Evolutionary conservation across 2,329 filamentous ascomycete genomes (phyloP).

Genomic region (Scytalidium lignicola): DNA sequence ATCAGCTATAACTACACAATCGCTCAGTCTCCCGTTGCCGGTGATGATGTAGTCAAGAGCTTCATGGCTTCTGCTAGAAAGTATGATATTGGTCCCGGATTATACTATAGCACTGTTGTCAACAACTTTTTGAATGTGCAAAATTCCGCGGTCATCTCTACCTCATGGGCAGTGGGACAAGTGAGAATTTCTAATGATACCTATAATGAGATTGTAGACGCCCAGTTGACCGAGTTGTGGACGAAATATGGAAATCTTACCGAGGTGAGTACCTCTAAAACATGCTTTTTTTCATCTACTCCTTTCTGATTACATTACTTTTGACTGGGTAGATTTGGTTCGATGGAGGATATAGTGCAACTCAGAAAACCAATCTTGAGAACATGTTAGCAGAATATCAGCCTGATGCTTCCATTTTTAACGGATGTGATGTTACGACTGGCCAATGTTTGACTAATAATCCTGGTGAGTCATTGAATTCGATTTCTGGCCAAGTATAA

Average conservation of each 20-base stretch:
- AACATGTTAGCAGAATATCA: constrained; percentile 15
- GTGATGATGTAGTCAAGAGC: constrained; percentile 18
- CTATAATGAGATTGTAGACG: constrained; percentile 21
- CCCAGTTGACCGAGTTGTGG: constrained; percentile 21
- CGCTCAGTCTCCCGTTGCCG: constrained; percentile 21
- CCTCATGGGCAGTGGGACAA: constrained; percentile 13
- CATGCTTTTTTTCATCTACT: not conserved
- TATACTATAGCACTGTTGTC: constrained; percentile 27
- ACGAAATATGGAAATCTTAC: constrained; percentile 19
- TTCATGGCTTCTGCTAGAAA: constrained; percentile 22
- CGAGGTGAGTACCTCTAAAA: constrained; percentile 12
- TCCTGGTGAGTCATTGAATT: constrained; percentile 3
- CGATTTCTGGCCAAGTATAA: not conserved
- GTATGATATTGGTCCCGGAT: constrained; percentile 23
- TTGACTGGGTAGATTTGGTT: constrained; percentile 21
- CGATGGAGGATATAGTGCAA: constrained; percentile 21
- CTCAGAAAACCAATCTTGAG: constrained; percentile 17
- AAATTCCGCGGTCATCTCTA: constrained; percentile 11
- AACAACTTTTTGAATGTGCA: constrained; percentile 28
- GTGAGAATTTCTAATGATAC: constrained; percentile 18
- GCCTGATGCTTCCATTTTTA: constrained; percentile 20
- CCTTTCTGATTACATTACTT: not conserved
- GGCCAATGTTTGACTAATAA: constrained; percentile 19
- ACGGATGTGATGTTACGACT: constrained; percentile 16
- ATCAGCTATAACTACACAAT: constrained; percentile 26